Conservation (phyloP, 768 basidiomycete species). For the Lyophyllum atratum region DNA sequence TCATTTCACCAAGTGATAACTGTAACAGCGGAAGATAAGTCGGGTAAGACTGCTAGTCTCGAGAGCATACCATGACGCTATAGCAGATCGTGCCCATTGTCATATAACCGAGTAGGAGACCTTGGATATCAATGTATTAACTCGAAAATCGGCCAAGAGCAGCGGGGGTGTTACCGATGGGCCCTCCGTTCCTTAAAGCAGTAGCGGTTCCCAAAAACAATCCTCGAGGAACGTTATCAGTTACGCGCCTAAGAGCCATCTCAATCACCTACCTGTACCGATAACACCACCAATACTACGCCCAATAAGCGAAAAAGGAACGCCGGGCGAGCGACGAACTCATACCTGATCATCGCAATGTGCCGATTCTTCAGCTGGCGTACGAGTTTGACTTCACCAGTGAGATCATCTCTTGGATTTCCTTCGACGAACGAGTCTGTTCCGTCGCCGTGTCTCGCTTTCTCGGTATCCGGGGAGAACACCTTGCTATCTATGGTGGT, state of each 20-base stretch:
- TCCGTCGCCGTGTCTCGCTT: constrained; percentile 17
- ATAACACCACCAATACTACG: constrained; percentile 63
- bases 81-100: constrained; percentile 69
- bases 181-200: constrained; percentile 57
- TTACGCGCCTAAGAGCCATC: not conserved
- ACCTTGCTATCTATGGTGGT: constrained; percentile 1
- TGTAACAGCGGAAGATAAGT: constrained; percentile 22
- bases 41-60: not conserved
- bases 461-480: constrained; percentile 10
- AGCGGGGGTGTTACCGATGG: constrained; percentile 48
- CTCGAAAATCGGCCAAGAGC: not conserved
- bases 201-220: constrained; percentile 65
- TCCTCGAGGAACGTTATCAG: constrained; percentile 7
- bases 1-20: constrained; percentile 75
- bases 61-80: constrained; percentile 62
- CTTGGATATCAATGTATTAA: constrained; percentile 21
- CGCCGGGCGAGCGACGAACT: not conserved
- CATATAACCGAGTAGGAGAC: constrained; percentile 72
- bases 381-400: constrained; percentile 36
- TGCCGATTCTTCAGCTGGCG: constrained; percentile 77
- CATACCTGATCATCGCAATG: constrained; percentile 76
- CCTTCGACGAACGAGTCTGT: constrained; percentile 20
- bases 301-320: not conserved
- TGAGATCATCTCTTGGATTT: constrained; percentile 13
- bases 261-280: constrained; percentile 49